A percentile compares a stretch with the other conserved stretches of the same genome.
Evolutionary conservation across 2,329 filamentous ascomycete genomes (phyloP).

Genomic region (Aspergillus terreus): DNA sequence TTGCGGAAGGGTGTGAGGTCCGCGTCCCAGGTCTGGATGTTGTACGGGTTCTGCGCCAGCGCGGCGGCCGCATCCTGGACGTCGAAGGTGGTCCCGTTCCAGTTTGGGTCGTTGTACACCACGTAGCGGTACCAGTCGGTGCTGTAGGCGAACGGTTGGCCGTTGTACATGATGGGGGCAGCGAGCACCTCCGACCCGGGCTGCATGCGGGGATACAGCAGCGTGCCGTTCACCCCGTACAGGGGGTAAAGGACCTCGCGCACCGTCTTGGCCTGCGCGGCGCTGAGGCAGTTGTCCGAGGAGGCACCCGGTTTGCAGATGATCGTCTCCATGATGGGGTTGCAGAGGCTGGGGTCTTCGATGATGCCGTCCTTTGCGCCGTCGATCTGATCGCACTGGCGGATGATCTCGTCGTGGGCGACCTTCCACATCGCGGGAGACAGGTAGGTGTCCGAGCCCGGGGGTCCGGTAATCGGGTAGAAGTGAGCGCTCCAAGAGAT

Average conservation of each 20-base stretch:
- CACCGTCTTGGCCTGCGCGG: slow-evolving; percentile 27
- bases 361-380: slow-evolving; percentile 34
- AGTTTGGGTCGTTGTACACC: slow-evolving; percentile 39
- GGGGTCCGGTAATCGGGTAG: slow-evolving; percentile 38
- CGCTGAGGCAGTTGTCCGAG: slow-evolving; percentile 26
- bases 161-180: slow-evolving; percentile 32
- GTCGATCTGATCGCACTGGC: slow-evolving; percentile 32
- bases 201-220: slow-evolving; percentile 35
- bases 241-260: slow-evolving; percentile 30
- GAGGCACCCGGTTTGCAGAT: slow-evolving; percentile 22
- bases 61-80: slow-evolving; percentile 36
- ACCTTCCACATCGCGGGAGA: slow-evolving; percentile 26
- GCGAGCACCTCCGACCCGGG: slow-evolving; percentile 28
- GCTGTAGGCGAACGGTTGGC: slow-evolving; percentile 35
- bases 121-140: slow-evolving; percentile 45
- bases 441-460: slow-evolving; percentile 28
- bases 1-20: slow-evolving; percentile 47
- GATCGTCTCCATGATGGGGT: slow-evolving; percentile 28
- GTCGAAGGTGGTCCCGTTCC: slow-evolving; percentile 36
- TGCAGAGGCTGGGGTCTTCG: slow-evolving; percentile 34
- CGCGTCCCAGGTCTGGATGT: slow-evolving; percentile 47
- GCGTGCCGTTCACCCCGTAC: slow-evolving; percentile 27
- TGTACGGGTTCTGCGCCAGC: slow-evolving; percentile 42
- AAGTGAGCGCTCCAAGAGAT: slow-evolving; percentile 43
- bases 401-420: slow-evolving; percentile 35